These are phyloP conservation scores for Periconia digitata DNA, from an alignment of 2,329 filamentous ascomycete genomes.

Conservation along the genomic window DNA sequence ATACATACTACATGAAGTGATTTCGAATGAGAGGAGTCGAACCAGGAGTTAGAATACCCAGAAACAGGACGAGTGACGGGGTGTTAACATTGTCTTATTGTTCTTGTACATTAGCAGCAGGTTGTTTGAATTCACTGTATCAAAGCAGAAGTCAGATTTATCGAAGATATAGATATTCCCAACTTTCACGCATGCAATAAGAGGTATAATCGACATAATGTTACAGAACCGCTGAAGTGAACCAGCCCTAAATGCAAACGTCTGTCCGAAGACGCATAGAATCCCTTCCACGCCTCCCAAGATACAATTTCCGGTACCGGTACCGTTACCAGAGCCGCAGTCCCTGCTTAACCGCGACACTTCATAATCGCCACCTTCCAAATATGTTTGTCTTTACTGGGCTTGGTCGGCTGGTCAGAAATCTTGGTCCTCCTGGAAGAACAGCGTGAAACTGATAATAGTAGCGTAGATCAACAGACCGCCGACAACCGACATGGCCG, in stretches of 20 bases:
- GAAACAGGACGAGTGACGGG: background rate
- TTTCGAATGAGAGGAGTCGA: background rate
- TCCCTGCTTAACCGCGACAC: background rate
- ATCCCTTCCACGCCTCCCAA: background rate
- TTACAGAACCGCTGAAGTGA: conserved; percentile 31
- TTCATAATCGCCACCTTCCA: too few species aligned
- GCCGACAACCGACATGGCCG: conserved; percentile 92
- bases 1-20: background rate
- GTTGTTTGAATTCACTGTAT: conserved; percentile 9
- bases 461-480: conserved; percentile 96
- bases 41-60: background rate
- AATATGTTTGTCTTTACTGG: conserved; percentile 12
- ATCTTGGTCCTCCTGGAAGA: conserved; percentile 97
- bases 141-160: conserved; percentile 2
- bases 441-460: conserved; percentile 97
- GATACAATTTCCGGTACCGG: too few species aligned
- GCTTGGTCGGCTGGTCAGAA: conserved; percentile 61
- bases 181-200: background rate
- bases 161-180: background rate
- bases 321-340: background rate
- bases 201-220: conserved; percentile 14
- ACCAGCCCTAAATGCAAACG: conserved; percentile 10
- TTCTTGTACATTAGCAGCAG: conserved; percentile 16
- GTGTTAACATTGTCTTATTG: conserved; percentile 1
- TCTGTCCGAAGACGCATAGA: background rate